phyloP scores from a whole-genome alignment of 345 rosid genomes.

The Eutrema heterophyllum region DNA sequence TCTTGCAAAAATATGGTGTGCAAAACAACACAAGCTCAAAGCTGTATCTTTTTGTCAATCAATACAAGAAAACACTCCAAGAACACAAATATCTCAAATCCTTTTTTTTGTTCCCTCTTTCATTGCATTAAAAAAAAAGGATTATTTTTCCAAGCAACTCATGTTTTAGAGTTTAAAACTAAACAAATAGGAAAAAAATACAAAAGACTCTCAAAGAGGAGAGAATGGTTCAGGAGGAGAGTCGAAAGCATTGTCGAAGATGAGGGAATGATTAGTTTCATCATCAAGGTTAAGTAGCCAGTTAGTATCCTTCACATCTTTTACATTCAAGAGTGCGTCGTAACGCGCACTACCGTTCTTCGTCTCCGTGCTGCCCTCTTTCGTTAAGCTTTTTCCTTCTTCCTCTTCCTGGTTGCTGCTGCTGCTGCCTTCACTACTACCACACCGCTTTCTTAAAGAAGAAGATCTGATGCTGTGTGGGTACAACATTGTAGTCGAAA shows the following conservation, averaged over 20 bases:
- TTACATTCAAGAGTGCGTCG: slow-evolving; percentile 23
- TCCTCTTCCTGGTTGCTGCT: slow-evolving; percentile 28
- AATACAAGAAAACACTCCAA: background rate
- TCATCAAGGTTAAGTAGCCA: slow-evolving; percentile 33
- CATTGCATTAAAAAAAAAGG: background rate
- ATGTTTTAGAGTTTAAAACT: background rate
- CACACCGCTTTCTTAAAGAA: slow-evolving; percentile 10
- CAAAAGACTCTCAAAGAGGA: slow-evolving; percentile 17
- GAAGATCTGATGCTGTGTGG: slow-evolving; percentile 31
- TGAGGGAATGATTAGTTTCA: slow-evolving; percentile 19
- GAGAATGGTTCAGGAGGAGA: slow-evolving; percentile 33
- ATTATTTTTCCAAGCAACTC: slow-evolving; percentile 15
- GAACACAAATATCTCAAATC: background rate
- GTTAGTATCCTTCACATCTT: slow-evolving; percentile 33
- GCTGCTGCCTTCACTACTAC: slow-evolving; percentile 28
- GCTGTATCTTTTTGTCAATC: background rate
- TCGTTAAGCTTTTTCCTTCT: slow-evolving; percentile 23
- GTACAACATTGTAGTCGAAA: slow-evolving; percentile 28
- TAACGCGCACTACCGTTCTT: slow-evolving; percentile 28
- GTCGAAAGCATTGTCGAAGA: slow-evolving; percentile 29
- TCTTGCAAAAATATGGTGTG: background rate
- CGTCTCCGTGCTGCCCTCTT: slow-evolving; percentile 1
- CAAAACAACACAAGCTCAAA: background rate
- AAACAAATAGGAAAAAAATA: background rate
- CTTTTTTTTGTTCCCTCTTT: background rate